These are phyloP conservation scores for Medicago ruthenica DNA, from an alignment of 306 rosid species.

Conservation along the genomic window DNA sequence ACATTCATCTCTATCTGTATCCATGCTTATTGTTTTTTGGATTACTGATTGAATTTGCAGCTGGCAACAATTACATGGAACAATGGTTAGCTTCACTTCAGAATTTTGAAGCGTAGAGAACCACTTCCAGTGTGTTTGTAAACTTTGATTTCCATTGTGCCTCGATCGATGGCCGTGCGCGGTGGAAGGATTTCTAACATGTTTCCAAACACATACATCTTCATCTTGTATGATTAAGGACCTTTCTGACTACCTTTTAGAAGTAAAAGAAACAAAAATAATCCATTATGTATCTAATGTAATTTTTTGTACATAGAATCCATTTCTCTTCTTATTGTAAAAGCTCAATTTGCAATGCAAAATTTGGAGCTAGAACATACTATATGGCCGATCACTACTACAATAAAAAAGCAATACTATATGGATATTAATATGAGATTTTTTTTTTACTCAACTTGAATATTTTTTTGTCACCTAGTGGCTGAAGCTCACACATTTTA, in stretches of 20 bases:
- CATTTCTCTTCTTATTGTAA: conserved; percentile 37
- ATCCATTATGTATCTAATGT: conserved; percentile 37
- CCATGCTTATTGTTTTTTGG: conserved; percentile 32
- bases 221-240: conserved; percentile 23
- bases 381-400: conserved; percentile 11
- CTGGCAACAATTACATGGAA: conserved; percentile 67
- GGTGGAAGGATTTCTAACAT: too few species aligned
- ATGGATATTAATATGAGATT: too few species aligned
- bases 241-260: conserved; percentile 40
- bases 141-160: not conserved
- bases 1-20: conserved; percentile 22
- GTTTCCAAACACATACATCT: not conserved
- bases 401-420: not conserved
- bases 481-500: too few species aligned
- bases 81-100: conserved; percentile 73
- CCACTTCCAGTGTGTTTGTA: conserved; percentile 1
- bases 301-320: conserved; percentile 46
- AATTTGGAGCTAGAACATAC: conserved; percentile 22
- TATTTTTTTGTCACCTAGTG: too few species aligned
- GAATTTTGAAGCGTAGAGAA: conserved; percentile 55
- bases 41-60: conserved; percentile 58
- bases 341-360: conserved; percentile 34
- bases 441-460: too few species aligned
- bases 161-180: conserved; percentile 2
- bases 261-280: conserved; percentile 45